Base-by-base conservation (phyloP, 805 yeast species). In the Candida hispaniensis region DNA sequence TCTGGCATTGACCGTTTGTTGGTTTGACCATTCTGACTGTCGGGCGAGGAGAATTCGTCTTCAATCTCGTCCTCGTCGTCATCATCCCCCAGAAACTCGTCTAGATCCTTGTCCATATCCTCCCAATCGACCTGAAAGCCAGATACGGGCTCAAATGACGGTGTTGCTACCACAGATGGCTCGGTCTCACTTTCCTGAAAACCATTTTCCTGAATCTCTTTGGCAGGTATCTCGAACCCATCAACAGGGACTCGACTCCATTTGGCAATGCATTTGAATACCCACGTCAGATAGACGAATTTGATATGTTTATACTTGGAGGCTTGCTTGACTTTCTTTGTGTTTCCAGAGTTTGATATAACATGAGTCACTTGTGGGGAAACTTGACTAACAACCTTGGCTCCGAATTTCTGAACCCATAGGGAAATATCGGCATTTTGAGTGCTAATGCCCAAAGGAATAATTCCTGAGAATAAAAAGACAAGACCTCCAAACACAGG, bases 391-490 rank as follows among this genome's bases (percentile, higher is more conserved):
- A 78, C 78, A 6, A 88, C 85, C 2, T 64, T 64, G 0, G 94
- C 96, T 1, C 98, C 98, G 64, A 88, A 88, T 38, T 86, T 81
- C 32, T 71, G 69, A 8, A 88, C 80, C 96, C 97, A 88, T 14
- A 77, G 72, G 2, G 86, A 95, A 26, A 91, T 80, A 51, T 83
- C 94, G 4, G 93, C 91, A 19, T 66, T 59, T 34, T 78, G 75
- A 11, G 80, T 58, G 38, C 73, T 68, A 8, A 75, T 65, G 1
- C 91, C 91, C n/a, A 82, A 52, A 1, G 96, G 96, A 14, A 91
- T 67, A n/a, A 88, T 66, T 0, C 97, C 96, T 4, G 94, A 79
- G 46, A 91, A 78, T 12, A 88, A 66, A 38, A 91, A 70, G 3
- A 72, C 71, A 28, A 75, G 68, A 5, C 76, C 86, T 14, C 66